These are phyloP conservation scores for Ocimum tenuiflorum DNA, from an alignment of 257 asterid species.

Conservation along the genomic window DNA sequence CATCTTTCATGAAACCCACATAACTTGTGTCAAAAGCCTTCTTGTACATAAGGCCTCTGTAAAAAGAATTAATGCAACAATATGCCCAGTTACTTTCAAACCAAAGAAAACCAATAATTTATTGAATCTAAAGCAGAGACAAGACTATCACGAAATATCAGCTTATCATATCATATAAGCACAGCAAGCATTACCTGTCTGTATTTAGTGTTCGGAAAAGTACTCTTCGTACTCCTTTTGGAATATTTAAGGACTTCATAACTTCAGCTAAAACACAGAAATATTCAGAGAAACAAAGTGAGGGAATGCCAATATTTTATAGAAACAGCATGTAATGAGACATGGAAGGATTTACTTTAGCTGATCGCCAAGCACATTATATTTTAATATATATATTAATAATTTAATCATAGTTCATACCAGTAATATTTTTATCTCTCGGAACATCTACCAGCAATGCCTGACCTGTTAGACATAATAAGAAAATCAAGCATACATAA, in stretches of 20 bases:
- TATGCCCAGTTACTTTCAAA: neutral
- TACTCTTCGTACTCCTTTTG: constrained; percentile 84
- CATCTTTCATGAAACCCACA: constrained; percentile 90
- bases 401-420: constrained; percentile 27
- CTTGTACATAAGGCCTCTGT: constrained; percentile 85
- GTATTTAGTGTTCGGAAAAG: constrained; percentile 92
- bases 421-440: constrained; percentile 77
- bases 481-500: neutral
- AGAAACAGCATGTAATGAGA: too few species aligned
- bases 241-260: constrained; percentile 80
- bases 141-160: neutral
- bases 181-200: constrained; percentile 53
- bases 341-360: neutral
- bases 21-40: constrained; percentile 84
- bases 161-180: too few species aligned
- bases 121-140: neutral
- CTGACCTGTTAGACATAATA: constrained; percentile 48
- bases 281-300: neutral
- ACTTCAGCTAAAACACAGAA: constrained; percentile 55
- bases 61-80: constrained; percentile 10
- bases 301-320: neutral
- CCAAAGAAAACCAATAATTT: neutral
- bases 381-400: neutral
- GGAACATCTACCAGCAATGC: constrained; percentile 90
- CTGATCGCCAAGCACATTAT: neutral